Evolutionary conservation across 148 eudicot genomes (phyloP), one percentile per base, ranked within the genome.

Genomic region (Heliamphora exappendiculata): DNA sequence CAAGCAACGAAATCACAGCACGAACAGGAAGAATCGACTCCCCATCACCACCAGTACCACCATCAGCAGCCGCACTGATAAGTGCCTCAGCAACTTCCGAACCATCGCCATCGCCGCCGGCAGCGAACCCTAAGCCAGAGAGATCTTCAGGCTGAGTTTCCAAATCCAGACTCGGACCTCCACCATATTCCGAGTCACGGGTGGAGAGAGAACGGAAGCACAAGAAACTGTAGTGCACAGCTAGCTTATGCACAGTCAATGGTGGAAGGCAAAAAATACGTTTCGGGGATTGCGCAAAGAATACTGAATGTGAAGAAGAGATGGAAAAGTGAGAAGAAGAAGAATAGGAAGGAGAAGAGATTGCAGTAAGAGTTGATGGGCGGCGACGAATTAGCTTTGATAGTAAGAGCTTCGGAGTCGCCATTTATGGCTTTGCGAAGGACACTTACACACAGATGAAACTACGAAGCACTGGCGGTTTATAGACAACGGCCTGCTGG

Each of bases 11-110:
- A 57, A 87, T 84, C 49, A 87, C 11, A 4, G 76, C 78, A 4
- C 77, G 47, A 74, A 92, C 79, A 2, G 97, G 95, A 75, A 87
- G 78, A 73, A 81, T 44, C 9, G 84, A 75, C 75, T 89, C 88
- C 17, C 63, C 91, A 49, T 64, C 60, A 33, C 81, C 84, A 67
- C 79, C 87, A 28, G 63, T 60, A 57, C 58, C 77, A 53, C 70
- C 75, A 62, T 80, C 79, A 55, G 33, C 63, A 59, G 63, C 41
- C 14, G 37, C 47, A 16, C 16, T 34, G 44, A 14, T 16, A 22
- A 65, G 62, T 1, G 67, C 45, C 42, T 67, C 83, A n/a, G 75
- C 79, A 54, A 75, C 36, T 11, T 70, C 72, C 54, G 76, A 68
- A 64, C 82, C 85, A 67, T 78, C 84, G 45, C 68, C 55, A 45